Evolutionary conservation across 345 rosid genomes (phyloP), one percentile per base, ranked within the genome.

Genomic region (Abelmoschus esculentus): DNA sequence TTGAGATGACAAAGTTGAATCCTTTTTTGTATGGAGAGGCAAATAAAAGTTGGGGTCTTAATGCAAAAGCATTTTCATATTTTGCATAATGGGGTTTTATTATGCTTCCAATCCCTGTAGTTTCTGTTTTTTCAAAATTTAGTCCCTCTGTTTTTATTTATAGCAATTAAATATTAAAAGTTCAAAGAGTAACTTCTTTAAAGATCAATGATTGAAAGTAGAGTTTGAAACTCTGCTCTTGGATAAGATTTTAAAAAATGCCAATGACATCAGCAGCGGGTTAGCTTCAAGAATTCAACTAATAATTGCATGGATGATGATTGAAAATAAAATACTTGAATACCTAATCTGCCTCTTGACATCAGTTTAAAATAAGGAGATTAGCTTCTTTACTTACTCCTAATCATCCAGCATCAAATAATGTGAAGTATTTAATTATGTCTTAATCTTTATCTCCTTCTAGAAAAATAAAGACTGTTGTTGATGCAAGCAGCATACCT

Each of bases 21-120:
- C 76, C 61, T 60, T 77, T 67, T 53, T 18, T 77, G 83, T 77
- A 61, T 19, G 66, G 70, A 70, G 79, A 73, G 79, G 77, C 47
- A 53, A 82, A 82, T 77, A 18, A 80, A 79, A 73, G 65, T 61
- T 72, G 69, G 62, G 69, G 69, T 63, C 67, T n/a, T 10, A 64
- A 9, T 29, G 40, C 42, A 49, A 28, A 66, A n/a, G 42, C 46
- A 42, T 42, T 8, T 7, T 14, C 54, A 49, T 49, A 49, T 49
- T 14, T 15, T 65, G 68, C 34, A 22, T 64, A 22, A 32, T n/a
- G 2, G 17, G 17, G 22, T 7, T 53, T 53, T 7, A 6, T 52
- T 6, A n/a, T 52, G n/a, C 17, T 15, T 49, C 7, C 17, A 12
- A 49, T 13, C 15, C 53, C 15, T 49, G 53, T 1, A 49, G 7